Conservation (phyloP, 192 early-diverging fungal species). For the Endogone sp. region DNA sequence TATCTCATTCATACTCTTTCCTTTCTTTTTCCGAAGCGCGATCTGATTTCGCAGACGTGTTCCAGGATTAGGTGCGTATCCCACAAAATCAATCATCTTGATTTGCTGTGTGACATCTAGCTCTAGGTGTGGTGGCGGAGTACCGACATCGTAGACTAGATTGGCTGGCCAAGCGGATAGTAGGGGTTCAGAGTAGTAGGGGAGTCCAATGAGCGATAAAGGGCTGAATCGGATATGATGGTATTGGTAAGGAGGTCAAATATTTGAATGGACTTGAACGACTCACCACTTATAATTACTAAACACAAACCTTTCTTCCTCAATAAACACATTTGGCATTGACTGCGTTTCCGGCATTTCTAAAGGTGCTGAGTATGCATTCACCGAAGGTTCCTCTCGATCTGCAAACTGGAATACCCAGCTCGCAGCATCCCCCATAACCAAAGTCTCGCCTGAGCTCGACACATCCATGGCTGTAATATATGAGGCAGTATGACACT, state of each 20-base stretch:
- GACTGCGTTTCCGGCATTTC: conserved; percentile 48
- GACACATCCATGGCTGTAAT: conserved; percentile 77
- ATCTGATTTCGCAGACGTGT: conserved; percentile 75
- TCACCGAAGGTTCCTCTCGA: conserved; percentile 59
- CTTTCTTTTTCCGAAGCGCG: conserved; percentile 29
- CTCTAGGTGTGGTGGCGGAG: conserved; percentile 70
- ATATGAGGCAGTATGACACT: conserved; percentile 53
- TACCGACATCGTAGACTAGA: conserved; percentile 66
- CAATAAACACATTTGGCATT: conserved; percentile 36
- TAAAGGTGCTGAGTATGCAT: conserved; percentile 54
- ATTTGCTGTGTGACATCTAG: conserved; percentile 69
- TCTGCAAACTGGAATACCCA: conserved; percentile 78
- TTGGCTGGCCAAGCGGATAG: conserved; percentile 74
- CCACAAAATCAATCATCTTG: conserved; percentile 91
- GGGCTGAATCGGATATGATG: conserved; percentile 43
- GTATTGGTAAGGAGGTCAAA: neutral
- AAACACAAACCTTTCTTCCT: conserved; percentile 50
- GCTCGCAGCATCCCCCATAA: conserved; percentile 75
- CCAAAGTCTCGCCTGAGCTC: conserved; percentile 69
- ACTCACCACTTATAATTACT: too few relatives aligned
- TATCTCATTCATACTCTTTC: conserved; percentile 35
- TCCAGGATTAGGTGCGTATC: conserved; percentile 87
- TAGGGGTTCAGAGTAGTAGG: conserved; percentile 71
- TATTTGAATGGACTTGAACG: neutral
- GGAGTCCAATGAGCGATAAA: conserved; percentile 75